Percentiles rank a stretch among this genome's conserved stretches.
phyloP scores from a whole-genome alignment of 495 filamentous ascomycete species.

The Cenococcum geophilum region DNA sequence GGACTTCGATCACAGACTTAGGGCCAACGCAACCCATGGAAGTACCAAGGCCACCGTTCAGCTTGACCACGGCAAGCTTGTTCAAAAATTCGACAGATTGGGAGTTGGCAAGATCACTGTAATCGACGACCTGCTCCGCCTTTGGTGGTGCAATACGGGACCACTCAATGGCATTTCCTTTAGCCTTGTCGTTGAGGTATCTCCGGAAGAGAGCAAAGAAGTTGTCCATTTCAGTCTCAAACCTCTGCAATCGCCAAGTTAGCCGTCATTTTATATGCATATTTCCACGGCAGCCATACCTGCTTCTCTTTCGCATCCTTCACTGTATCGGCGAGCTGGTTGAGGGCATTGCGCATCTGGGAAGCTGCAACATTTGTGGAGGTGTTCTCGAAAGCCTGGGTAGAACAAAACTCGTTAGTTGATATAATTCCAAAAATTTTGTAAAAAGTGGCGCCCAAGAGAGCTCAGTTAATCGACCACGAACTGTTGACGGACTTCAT shows the following conservation, averaged over 20 bases:
- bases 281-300: conserved; percentile 42
- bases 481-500: no score
- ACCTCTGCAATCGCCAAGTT: conserved; percentile 47
- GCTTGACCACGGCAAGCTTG: conserved; percentile 97
- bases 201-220: conserved; percentile 97
- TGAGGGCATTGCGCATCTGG: conserved; percentile 98
- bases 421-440: conserved; percentile 8
- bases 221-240: conserved; percentile 99
- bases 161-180: conserved; percentile 90
- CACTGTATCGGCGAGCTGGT: conserved; percentile 83
- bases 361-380: conserved; percentile 95
- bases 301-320: conserved; percentile 77
- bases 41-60: conserved; percentile 98
- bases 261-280: background rate
- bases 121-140: conserved; percentile 86
- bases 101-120: conserved; percentile 74
- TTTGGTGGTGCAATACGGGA: conserved; percentile 90
- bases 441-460: background rate
- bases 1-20: conserved; percentile 99
- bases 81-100: conserved; percentile 88
- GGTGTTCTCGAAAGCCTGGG: conserved; percentile 96
- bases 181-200: conserved; percentile 97
- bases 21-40: conserved; percentile 99
- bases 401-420: conserved; percentile 20
- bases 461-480: no score